These are phyloP conservation scores for Daldinia vernicosa DNA, from an alignment of 495 filamentous ascomycete species.

Conservation along the genomic window DNA sequence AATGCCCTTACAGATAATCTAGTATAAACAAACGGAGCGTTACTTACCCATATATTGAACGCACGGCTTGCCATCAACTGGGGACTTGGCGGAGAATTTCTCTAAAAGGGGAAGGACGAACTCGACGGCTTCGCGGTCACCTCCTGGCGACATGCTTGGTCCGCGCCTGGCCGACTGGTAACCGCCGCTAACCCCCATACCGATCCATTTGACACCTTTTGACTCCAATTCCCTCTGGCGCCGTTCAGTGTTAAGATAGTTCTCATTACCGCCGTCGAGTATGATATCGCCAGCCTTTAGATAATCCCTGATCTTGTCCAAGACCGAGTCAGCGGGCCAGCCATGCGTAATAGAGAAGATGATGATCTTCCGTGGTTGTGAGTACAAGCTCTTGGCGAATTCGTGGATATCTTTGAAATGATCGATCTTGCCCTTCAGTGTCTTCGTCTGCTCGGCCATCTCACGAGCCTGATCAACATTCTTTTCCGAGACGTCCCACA, in stretches of 20 bases:
- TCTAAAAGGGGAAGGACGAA: slow-evolving; percentile 71
- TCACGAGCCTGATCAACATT: slow-evolving; percentile 28
- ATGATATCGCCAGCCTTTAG: slow-evolving; percentile 73
- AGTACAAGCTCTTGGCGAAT: slow-evolving; percentile 30
- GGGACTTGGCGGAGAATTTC: slow-evolving; percentile 43
- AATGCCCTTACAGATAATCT: background rate
- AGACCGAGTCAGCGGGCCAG: slow-evolving; percentile 70
- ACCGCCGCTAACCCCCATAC: slow-evolving; percentile 73
- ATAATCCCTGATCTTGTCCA: slow-evolving; percentile 64
- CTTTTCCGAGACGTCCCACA: slow-evolving; percentile 35
- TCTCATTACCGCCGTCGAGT: slow-evolving; percentile 76
- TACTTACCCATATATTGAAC: slow-evolving; percentile 53
- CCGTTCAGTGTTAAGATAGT: slow-evolving; percentile 72
- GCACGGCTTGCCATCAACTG: slow-evolving; percentile 63
- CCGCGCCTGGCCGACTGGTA: slow-evolving; percentile 74
- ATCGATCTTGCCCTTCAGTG: slow-evolving; percentile 32
- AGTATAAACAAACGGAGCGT: too few relatives aligned
- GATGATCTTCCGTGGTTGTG: slow-evolving; percentile 57
- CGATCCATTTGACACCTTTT: slow-evolving; percentile 70
- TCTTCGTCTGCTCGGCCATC: slow-evolving; percentile 29
- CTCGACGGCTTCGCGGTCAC: slow-evolving; percentile 64
- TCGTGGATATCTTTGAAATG: slow-evolving; percentile 35
- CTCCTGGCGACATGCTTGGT: slow-evolving; percentile 72
- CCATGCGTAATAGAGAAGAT: slow-evolving; percentile 77
- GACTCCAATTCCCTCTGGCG: slow-evolving; percentile 65